Conservation (phyloP, 768 basidiomycete genomes). For the Pholiota molesta region DNA sequence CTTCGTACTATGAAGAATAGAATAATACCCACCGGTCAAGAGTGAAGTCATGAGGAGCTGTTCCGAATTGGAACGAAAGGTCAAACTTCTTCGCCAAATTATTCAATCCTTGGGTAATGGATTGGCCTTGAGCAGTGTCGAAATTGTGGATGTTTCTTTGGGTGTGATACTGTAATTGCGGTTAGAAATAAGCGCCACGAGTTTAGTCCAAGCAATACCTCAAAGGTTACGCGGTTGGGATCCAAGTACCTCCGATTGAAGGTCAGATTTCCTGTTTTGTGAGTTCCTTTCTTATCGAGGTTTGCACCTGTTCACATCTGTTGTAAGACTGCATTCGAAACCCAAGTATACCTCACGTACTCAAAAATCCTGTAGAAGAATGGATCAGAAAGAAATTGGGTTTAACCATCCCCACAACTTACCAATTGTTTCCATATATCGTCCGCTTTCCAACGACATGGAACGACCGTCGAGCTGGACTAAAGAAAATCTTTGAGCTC, state of each 20-base stretch:
- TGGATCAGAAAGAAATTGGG: neutral
- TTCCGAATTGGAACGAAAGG: conserved; percentile 65
- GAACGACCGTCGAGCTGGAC: conserved; percentile 74
- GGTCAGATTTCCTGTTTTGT: conserved; percentile 49
- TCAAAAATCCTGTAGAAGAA: conserved; percentile 58
- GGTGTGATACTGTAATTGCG: conserved; percentile 63
- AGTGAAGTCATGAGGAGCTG: conserved; percentile 76
- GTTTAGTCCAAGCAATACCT: conserved; percentile 41
- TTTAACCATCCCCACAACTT: conserved; percentile 16
- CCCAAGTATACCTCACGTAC: conserved; percentile 35
- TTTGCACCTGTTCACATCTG: conserved; percentile 43
- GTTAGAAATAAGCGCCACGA: neutral
- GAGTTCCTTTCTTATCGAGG: conserved; percentile 37
- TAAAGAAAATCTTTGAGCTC: conserved; percentile 20
- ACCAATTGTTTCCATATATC: conserved; percentile 95
- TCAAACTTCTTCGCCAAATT: conserved; percentile 61
- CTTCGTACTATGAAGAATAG: neutral
- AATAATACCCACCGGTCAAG: conserved; percentile 50
- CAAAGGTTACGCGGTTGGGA: conserved; percentile 75
- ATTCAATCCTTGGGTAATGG: conserved; percentile 58
- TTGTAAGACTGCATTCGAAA: neutral
- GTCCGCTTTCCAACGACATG: conserved; percentile 80
- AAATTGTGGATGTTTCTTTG: conserved; percentile 52
- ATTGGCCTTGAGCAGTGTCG: conserved; percentile 57
- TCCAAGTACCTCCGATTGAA: conserved; percentile 79